phyloP scores from a whole-genome alignment of 352 stramenopile species.

The Elongisporangium undulatum region DNA sequence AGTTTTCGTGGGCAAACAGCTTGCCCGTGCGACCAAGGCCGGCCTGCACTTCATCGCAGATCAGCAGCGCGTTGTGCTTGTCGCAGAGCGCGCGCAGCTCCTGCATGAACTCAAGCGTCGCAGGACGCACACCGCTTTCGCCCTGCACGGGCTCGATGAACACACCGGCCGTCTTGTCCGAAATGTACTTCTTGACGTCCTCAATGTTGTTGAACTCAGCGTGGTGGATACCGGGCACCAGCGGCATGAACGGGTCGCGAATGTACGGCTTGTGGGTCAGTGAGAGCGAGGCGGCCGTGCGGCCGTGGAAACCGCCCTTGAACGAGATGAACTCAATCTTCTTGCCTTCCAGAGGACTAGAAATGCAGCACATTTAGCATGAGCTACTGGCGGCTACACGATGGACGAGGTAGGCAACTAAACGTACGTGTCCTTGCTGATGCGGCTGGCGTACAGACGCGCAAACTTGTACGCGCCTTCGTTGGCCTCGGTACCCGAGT shows the following conservation, averaged over 20 bases:
- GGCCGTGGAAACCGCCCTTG: slow-evolving; percentile 84
- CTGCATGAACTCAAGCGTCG: slow-evolving; percentile 89
- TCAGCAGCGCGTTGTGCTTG: slow-evolving; percentile 94
- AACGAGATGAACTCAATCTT: slow-evolving; percentile 87
- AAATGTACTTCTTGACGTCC: slow-evolving; percentile 69
- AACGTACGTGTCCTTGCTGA: slow-evolving; percentile 66
- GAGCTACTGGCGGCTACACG: background rate
- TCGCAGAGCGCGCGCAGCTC: slow-evolving; percentile 90
- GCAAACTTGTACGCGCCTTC: slow-evolving; percentile 88
- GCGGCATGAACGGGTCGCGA: slow-evolving; percentile 74
- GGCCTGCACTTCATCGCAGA: slow-evolving; percentile 98
- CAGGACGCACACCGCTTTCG: slow-evolving; percentile 93
- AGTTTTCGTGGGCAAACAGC: slow-evolving; percentile 94
- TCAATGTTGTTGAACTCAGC: slow-evolving; percentile 83
- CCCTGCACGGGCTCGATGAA: slow-evolving; percentile 87
- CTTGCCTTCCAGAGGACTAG: slow-evolving; percentile 60
- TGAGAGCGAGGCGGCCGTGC: slow-evolving; percentile 68
- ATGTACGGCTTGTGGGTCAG: slow-evolving; percentile 89
- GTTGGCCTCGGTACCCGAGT: slow-evolving; percentile 92
- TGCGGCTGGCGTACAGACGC: slow-evolving; percentile 64
- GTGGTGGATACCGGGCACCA: slow-evolving; percentile 74
- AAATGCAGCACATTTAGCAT: background rate
- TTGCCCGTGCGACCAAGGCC: slow-evolving; percentile 95
- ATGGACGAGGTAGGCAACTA: background rate
- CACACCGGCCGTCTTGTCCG: slow-evolving; percentile 69